These are phyloP conservation scores for Spathaspora arborariae DNA, from an alignment of 805 yeast species.

Conservation along the genomic window DNA sequence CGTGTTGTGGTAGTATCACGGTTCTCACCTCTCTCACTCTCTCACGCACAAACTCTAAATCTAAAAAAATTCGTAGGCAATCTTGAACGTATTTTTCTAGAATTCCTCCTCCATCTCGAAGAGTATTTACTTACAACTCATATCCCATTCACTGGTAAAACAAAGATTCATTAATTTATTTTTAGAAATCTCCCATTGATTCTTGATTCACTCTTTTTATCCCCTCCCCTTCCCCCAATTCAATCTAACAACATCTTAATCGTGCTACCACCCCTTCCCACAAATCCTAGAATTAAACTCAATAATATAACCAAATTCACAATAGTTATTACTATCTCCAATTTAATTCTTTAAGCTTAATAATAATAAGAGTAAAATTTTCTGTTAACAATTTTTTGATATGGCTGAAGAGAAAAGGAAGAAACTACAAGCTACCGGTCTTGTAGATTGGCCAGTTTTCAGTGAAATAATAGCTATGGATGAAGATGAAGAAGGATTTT, in stretches of 20 bases:
- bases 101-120: neutral
- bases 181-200: neutral
- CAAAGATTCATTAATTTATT: neutral
- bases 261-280: neutral
- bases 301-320: neutral
- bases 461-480: conserved; percentile 91
- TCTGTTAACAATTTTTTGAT: neutral
- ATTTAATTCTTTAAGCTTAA: neutral
- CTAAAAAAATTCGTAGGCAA: neutral
- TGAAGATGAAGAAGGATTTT: conserved; percentile 92
- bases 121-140: neutral
- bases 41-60: neutral
- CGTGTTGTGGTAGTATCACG: neutral
- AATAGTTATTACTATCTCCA: too few species aligned
- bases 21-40: neutral
- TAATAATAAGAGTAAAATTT: neutral
- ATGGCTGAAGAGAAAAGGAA: conserved; percentile 17
- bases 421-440: conserved; percentile 48
- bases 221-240: neutral
- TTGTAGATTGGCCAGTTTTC: conserved; percentile 85
- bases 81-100: neutral
- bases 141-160: neutral
- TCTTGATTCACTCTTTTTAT: neutral
- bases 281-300: neutral
- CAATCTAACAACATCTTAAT: neutral